Base-by-base conservation (phyloP, 2,329 filamentous ascomycete genomes). In the Epichloe typhina region DNA sequence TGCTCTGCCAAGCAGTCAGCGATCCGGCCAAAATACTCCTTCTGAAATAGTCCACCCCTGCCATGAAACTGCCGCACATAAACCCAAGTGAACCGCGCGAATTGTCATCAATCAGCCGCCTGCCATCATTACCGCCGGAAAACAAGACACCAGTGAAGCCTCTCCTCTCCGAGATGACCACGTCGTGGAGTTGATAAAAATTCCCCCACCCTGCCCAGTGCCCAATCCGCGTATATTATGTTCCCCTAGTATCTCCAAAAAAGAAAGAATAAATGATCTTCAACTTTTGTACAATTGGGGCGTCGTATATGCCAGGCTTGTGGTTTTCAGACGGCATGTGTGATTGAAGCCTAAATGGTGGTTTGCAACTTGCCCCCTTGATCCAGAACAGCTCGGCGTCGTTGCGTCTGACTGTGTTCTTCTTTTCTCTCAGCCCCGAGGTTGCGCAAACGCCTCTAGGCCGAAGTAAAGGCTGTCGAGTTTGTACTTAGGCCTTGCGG, bases 401-500 rank as follows among this genome's bases (percentile, higher is more conserved):
- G 23, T n/a, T 17, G n/a, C 15, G 31, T 21, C 39, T 19, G 21
- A 11, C 26, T 33, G 21, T 15, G 12, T 15, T 35, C 12, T 37
- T 13, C 40, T 49, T 11, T 36, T n/a, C 12, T 50, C 5, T 23
- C n/a, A 37, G 9, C 37, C 2, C 15, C 19, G 44, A 7, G 26
- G 17, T 33, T 3, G 5, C 17, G 26, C n/a, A 31, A 40, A 38
- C 36, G 19, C 8, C 46, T 46, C 13, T 37, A 12, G 8, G 37
- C 23, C 6, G 12, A 36, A 45, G 5, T 15, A 33, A 36, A 43
- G 21, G 15, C 11, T 40, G 35, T 8, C 42, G 33, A 17, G 12
- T n/a, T 33, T 19, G 17, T 17, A 4, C 50, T 61, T 66, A 69
- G 50, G 83, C 84, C 76, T 86, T 87, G 63, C 84, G 80, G 58